Conservation (phyloP, 2,329 filamentous ascomycete genomes). For the Aspergillus neoniger region DNA sequence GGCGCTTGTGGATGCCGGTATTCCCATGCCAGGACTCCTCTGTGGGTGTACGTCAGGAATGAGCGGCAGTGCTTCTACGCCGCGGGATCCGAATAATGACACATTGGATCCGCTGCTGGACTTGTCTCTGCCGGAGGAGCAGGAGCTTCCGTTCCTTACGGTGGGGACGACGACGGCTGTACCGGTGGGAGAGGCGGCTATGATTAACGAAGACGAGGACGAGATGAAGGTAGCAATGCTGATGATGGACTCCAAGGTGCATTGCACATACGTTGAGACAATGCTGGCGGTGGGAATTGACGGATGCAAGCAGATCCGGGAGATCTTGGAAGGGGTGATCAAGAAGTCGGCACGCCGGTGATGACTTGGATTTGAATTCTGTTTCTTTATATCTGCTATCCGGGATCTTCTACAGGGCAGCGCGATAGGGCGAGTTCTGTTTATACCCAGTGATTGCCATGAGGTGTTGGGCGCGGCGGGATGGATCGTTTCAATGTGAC, state of each 20-base stretch:
- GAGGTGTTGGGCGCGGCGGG: conserved; percentile 15
- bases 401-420: conserved; percentile 3
- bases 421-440: conserved; percentile 10
- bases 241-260: conserved; percentile 85
- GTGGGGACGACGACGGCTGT: conserved; percentile 65
- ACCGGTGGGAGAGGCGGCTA: conserved; percentile 58
- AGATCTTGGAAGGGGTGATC: conserved; percentile 78
- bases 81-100: conserved; percentile 44
- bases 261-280: conserved; percentile 75
- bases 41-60: conserved; percentile 83
- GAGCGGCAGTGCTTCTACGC: conserved; percentile 50
- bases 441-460: conserved; percentile 18
- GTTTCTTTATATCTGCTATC: background rate
- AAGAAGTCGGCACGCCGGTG: conserved; percentile 21
- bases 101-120: conserved; percentile 47
- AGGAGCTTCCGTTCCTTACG: conserved; percentile 85
- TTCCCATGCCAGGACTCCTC: conserved; percentile 93
- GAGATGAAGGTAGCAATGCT: conserved; percentile 69
- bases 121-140: conserved; percentile 50
- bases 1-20: conserved; percentile 88
- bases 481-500: background rate
- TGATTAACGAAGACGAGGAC: conserved; percentile 44
- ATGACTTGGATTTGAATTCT: background rate
- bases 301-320: conserved; percentile 82
- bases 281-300: conserved; percentile 93